phyloP scores from a whole-genome alignment of 2,329 filamentous ascomycete species.

The Ophiocordyceps sinensis region DNA sequence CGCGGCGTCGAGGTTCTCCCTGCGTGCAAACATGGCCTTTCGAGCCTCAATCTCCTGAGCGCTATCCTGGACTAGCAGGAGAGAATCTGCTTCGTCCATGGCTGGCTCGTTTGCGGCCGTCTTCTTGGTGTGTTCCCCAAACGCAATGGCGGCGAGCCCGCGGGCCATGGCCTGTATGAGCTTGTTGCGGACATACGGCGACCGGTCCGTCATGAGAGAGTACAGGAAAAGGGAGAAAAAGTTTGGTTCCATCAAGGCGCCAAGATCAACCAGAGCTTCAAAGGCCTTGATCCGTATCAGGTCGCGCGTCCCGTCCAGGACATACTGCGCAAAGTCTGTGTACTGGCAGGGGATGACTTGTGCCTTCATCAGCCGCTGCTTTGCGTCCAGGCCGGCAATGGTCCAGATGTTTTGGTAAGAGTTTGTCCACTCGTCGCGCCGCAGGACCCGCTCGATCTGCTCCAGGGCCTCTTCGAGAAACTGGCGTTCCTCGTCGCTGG shows the following conservation, averaged over 20 bases:
- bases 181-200: constrained; percentile 45
- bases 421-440: constrained; percentile 54
- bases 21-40: constrained; percentile 49
- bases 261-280: constrained; percentile 49
- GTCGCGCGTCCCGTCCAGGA: constrained; percentile 49
- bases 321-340: constrained; percentile 46
- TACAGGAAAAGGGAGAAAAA: constrained; percentile 44
- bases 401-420: constrained; percentile 57
- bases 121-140: constrained; percentile 43
- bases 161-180: constrained; percentile 44
- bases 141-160: constrained; percentile 48
- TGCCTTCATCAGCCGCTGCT: constrained; percentile 48
- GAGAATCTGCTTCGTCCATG: constrained; percentile 20
- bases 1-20: constrained; percentile 46
- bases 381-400: constrained; percentile 45
- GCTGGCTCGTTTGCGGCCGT: constrained; percentile 23
- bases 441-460: constrained; percentile 51
- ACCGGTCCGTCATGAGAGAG: constrained; percentile 45
- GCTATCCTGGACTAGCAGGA: constrained; percentile 28
- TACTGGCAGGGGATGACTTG: constrained; percentile 40
- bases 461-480: constrained; percentile 40
- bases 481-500: constrained; percentile 28
- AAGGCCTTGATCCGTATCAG: constrained; percentile 52
- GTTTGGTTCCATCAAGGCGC: constrained; percentile 37
- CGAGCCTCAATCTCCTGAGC: constrained; percentile 39